These are phyloP conservation scores for Chlamydomonas asymmetrica DNA, from an alignment of 139 green algal species.

Conservation along the genomic window DNA sequence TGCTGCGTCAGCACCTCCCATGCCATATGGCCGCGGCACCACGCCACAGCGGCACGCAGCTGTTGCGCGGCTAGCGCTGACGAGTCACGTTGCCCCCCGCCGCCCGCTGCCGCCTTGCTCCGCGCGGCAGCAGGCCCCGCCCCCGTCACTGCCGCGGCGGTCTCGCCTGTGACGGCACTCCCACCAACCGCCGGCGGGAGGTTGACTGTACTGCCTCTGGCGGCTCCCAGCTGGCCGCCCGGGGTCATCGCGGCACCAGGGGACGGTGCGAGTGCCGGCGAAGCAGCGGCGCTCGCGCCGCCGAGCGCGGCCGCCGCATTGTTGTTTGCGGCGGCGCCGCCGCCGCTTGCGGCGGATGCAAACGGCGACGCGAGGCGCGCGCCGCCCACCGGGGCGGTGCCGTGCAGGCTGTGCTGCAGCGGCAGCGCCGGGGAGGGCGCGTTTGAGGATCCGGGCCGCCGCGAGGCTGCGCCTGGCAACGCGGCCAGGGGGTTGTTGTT, in stretches of 20 bases:
- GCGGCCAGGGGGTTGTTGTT: too few relatives aligned
- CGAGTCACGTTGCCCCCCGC: neutral
- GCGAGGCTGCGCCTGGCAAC: too few relatives aligned
- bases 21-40: conserved; percentile 31
- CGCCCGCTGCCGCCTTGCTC: neutral
- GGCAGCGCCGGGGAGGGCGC: too few relatives aligned
- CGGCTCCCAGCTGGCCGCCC: neutral
- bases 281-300: neutral
- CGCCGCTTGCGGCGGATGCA: too few relatives aligned
- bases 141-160: neutral
- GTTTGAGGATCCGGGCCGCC: too few relatives aligned
- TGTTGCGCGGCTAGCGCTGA: neutral
- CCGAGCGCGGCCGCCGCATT: too few relatives aligned
- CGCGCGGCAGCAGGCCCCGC: neutral
- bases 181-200: neutral
- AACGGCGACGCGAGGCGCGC: too few relatives aligned
- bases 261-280: neutral
- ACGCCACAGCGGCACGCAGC: conserved; percentile 17
- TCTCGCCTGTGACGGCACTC: neutral
- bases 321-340: too few relatives aligned
- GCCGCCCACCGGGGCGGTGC: too few relatives aligned
- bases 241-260: neutral
- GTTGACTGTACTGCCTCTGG: neutral
- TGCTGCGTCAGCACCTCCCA: conserved; percentile 37
- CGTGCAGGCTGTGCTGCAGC: too few relatives aligned